phyloP scores from a whole-genome alignment of 441 rosid genomes.

The Mallotus repandus region DNA sequence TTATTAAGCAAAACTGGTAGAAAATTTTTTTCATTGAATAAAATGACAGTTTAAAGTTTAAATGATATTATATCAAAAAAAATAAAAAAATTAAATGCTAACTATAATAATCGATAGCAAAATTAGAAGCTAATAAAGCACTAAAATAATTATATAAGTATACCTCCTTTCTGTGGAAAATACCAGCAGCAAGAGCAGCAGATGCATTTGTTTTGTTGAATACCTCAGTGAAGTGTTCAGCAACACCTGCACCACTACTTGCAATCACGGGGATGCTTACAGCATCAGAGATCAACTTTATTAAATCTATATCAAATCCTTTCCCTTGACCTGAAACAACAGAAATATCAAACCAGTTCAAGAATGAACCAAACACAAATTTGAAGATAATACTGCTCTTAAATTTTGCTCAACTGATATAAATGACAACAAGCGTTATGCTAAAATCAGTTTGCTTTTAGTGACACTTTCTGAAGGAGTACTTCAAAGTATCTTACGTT shows the following conservation, averaged over 20 bases:
- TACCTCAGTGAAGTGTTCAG: slow-evolving; percentile 81
- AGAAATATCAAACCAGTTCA: background rate
- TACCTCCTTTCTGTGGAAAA: slow-evolving; percentile 98
- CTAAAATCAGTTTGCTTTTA: too few species aligned
- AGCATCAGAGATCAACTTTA: slow-evolving; percentile 77
- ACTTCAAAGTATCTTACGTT: background rate
- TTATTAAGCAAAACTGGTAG: background rate
- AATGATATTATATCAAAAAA: too few species aligned
- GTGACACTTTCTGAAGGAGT: too few species aligned
- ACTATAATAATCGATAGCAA: background rate
- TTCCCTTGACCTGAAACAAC: slow-evolving; percentile 80
- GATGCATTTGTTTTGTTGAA: slow-evolving; percentile 80
- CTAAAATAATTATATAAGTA: background rate
- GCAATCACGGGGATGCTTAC: slow-evolving; percentile 95
- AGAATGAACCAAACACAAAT: background rate
- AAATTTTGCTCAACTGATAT: background rate
- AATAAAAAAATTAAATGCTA: background rate
- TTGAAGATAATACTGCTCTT: background rate
- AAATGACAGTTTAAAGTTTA: background rate
- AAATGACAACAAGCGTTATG: background rate
- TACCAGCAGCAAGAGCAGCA: slow-evolving; percentile 97
- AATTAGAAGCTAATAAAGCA: background rate
- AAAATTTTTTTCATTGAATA: background rate
- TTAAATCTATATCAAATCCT: slow-evolving; percentile 79
- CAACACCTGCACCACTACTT: slow-evolving; percentile 91